A percentile compares a stretch with the other conserved stretches of the same genome.
phyloP scores from a whole-genome alignment of 2,329 filamentous ascomycete genomes.

The Phialophora expanda region DNA sequence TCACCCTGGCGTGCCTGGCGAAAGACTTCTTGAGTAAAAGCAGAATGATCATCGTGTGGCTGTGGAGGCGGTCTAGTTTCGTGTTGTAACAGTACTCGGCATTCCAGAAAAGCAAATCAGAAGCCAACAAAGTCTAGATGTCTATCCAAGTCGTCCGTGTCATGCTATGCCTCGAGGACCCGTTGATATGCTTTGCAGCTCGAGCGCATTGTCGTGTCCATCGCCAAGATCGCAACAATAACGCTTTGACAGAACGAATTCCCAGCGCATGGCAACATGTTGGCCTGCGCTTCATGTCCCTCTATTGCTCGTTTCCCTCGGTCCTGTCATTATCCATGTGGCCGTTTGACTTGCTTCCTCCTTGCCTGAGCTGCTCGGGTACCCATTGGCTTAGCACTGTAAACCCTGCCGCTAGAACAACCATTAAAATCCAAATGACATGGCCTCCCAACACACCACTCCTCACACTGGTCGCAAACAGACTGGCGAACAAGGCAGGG shows the following conservation, averaged over 20 bases:
- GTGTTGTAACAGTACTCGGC: background rate
- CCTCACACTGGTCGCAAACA: conserved; percentile 71
- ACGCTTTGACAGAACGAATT: conserved; percentile 40
- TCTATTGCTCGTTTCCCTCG: background rate
- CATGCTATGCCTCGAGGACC: background rate
- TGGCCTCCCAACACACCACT: conserved; percentile 68
- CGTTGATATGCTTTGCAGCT: background rate
- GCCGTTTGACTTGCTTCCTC: background rate
- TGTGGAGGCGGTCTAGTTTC: background rate
- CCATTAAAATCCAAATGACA: conserved; percentile 66
- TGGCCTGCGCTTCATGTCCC: too few species aligned
- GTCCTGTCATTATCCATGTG: background rate
- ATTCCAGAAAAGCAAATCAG: background rate
- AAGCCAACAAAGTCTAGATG: background rate
- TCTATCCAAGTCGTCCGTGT: background rate
- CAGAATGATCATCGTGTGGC: background rate
- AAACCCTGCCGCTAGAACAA: conserved; percentile 47
- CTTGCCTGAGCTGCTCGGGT: conserved; percentile 19
- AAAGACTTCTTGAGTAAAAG: background rate
- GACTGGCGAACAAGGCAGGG: conserved; percentile 68
- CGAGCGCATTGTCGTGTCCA: background rate
- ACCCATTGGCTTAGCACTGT: conserved; percentile 40
- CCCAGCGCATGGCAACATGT: background rate
- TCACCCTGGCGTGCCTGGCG: background rate
- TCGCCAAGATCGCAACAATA: background rate